These are phyloP conservation scores for Camellia sinensis DNA, from an alignment of 148 eudicot genomes.

Conservation along the genomic window DNA sequence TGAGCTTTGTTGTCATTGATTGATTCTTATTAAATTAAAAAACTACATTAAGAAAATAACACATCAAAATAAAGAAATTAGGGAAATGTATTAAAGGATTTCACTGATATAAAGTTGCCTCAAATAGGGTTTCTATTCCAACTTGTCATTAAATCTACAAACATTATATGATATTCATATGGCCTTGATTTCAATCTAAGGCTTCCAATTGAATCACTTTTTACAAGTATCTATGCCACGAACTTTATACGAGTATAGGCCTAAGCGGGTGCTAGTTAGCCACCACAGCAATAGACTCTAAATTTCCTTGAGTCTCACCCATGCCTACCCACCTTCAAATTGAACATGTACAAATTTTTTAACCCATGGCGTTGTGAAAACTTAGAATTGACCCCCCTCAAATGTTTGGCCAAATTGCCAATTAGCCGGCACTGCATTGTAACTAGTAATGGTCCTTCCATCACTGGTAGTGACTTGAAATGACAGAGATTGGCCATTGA, in stretches of 20 bases:
- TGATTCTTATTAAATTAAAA: too few species aligned
- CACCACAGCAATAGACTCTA: slow-evolving; percentile 28
- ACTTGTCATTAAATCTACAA: too few species aligned
- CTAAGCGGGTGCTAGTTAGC: slow-evolving; percentile 29
- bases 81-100: too few species aligned
- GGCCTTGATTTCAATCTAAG: slow-evolving; percentile 3
- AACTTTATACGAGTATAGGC: slow-evolving; percentile 13
- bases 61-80: too few species aligned
- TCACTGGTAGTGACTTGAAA: slow-evolving; percentile 35
- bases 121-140: too few species aligned
- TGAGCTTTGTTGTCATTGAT: too few species aligned
- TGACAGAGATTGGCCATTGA: slow-evolving; percentile 36
- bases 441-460: slow-evolving; percentile 25
- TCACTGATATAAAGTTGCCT: too few species aligned
- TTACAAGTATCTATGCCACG: background rate
- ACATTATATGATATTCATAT: too few species aligned
- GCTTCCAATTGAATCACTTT: slow-evolving; percentile 1
- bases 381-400: slow-evolving; percentile 26
- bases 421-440: slow-evolving; percentile 28
- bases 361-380: too few species aligned
- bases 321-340: slow-evolving; percentile 3
- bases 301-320: slow-evolving; percentile 1
- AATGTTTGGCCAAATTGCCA: slow-evolving; percentile 43
- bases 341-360: background rate
- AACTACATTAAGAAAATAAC: too few species aligned